Evolutionary conservation across 352 stramenopile species (phyloP), one percentile per base, ranked within the genome.

Genomic region (Globisporangium parvum): DNA sequence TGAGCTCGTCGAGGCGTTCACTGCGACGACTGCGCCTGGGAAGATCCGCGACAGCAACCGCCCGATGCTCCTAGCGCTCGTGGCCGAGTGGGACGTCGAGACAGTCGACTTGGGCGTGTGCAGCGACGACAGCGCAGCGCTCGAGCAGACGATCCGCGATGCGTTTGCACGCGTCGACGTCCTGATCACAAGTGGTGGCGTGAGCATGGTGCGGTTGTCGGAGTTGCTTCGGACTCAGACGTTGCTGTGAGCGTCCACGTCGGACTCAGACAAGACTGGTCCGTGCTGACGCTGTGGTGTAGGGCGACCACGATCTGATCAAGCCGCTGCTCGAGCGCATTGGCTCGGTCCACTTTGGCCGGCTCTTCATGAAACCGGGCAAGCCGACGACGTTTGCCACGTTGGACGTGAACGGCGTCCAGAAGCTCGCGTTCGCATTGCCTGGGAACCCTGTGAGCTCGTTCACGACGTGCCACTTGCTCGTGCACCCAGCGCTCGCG

Each of bases 381-480:
- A 99, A 99, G 63, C 96, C 96, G 0, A 98, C 93, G 0, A 98
- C 96, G 2, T 98, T 99, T 66, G 92, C 96, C 0, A 98, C 95
- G 0, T 58, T 97, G 10, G 63, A 71, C 1, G 55, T 81, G 17
- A 45, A 75, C 9, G 63, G 69, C 37, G 65, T 69, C 47, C 75
- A 69, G 45, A 93, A 89, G 55, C 63, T 98, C 2, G 75, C 97
- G 18, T 99, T 99, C 78, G 95, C 84, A 9, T 69, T 99, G 44
- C 96, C 96, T 10, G 96, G 96, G 0, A 99, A 99, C 69, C 96
- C 96, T 17, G 96, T 98, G 35, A 98, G 85, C 61, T 87, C 85
- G 26, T 88, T 96, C 50, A 97, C 98, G 24, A 98, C 94, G 55
- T 96, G 85, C 20, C 81, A 98, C 45, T 71, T 99, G 46, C 78